Base-by-base conservation (phyloP, 148 eudicot genomes). In the Talinum fruticosum region DNA sequence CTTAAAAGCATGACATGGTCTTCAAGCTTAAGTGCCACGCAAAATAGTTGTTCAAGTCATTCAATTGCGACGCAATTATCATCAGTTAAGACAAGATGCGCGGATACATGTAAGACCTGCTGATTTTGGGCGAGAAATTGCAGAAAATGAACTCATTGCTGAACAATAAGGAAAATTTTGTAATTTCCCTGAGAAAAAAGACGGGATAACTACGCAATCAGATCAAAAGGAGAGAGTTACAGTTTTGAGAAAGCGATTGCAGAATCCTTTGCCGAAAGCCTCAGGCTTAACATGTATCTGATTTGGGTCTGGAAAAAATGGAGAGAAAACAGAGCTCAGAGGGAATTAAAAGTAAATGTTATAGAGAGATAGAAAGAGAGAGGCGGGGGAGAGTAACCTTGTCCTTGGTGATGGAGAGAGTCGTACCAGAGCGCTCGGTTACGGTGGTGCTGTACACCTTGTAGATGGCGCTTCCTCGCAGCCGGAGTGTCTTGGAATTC, bases 391-490 rank as follows among this genome's bases (percentile, higher is more conserved):
- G 1, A 33, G n/a, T 28, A 4, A 12, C 66, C 23, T 23, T 36
- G 84, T n/a, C 92, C 88, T 84, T 78, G 85, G 57, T 68, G 86
- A 36, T 75, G 72, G 26, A 87, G 76, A 61, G 84, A 82, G 38
- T 82, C 75, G 90, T 88, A 92, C 96, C 96, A 95, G 70, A 86
- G 89, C 72, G 93, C 83, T 79, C 85, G 88, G 78, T 90, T 88
- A 59, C 93, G 83, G 69, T 87, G 94, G 80, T 95, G 99, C 19
- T 76, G 84, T 57, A 87, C 37, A 15, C 99, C 93, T 68, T 84
- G 88, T 33, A 95, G 89, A 81, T 95, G 99, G 69, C 99, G 89
- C 75, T 85, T 93, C 38, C 99, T 83, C 0, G 96, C 92, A 2
- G 77, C 76, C 0, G 94, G 73, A 1, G 97, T 91, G 83, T 95